phyloP scores from a whole-genome alignment of 441 rosid genomes.

The Biscutella laevigata region DNA sequence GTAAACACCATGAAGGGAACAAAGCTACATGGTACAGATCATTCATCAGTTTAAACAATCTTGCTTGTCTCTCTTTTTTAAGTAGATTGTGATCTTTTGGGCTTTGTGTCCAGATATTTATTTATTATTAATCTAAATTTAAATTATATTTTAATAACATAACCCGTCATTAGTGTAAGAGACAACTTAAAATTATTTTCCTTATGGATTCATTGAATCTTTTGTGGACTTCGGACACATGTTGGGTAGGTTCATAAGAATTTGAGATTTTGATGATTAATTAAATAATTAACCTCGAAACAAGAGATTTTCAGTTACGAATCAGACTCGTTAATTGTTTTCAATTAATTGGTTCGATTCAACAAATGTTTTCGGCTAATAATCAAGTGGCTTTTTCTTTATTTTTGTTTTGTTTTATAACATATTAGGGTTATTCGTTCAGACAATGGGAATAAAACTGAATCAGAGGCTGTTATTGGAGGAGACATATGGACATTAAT shows the following conservation, averaged over 20 bases:
- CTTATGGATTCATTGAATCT: conserved; percentile 28
- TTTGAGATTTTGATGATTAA: neutral
- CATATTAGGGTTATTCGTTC: neutral
- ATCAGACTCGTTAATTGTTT: conserved; percentile 15
- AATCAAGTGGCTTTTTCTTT: conserved; percentile 12
- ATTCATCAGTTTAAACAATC: conserved; percentile 24
- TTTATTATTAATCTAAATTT: conserved; percentile 10
- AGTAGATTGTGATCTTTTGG: conserved; percentile 33
- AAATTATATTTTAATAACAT: conserved; percentile 9
- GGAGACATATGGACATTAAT: conserved; percentile 2
- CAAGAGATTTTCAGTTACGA: conserved; percentile 16
- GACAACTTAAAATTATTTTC: conserved; percentile 16
- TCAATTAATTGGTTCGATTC: conserved; percentile 19
- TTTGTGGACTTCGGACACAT: conserved; percentile 21
- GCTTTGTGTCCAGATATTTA: conserved; percentile 24
- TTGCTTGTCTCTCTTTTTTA: conserved; percentile 26
- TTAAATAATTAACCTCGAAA: conserved; percentile 25
- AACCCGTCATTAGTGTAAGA: conserved; percentile 31
- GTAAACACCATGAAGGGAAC: conserved; percentile 23
- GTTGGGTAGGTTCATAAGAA: conserved; percentile 23
- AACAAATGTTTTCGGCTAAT: conserved; percentile 20
- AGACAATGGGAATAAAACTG: conserved; percentile 10
- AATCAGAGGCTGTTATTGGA: neutral
- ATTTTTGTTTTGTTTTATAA: neutral
- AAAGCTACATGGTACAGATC: conserved; percentile 33